Evolutionary conservation across 176 grass and related monocot genomes (phyloP).

Genomic region (Oryza rufipogon): DNA sequence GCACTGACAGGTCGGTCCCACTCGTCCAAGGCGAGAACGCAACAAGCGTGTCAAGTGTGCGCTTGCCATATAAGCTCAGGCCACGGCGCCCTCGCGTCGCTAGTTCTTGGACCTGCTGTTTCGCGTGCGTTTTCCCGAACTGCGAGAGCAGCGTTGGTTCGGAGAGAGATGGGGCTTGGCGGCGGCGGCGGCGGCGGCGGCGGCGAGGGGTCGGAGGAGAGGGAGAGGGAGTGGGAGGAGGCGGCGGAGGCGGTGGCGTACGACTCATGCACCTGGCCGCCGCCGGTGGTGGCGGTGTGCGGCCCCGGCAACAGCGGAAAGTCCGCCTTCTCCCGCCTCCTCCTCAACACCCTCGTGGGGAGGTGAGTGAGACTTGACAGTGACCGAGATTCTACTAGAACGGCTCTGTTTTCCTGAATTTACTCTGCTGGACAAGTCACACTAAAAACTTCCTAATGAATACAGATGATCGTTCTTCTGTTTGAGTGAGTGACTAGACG

Average conservation of each 20-base stretch:
- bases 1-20: too few relatives aligned
- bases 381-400: too few relatives aligned
- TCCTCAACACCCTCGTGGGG: conserved; percentile 66
- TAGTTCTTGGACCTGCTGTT: neutral
- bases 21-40: too few relatives aligned
- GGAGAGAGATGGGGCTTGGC: neutral
- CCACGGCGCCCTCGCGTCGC: too few relatives aligned
- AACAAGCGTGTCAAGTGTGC: neutral
- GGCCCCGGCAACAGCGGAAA: conserved; percentile 77
- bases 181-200: too few relatives aligned
- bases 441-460: neutral
- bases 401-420: neutral
- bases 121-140: neutral
- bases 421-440: neutral
- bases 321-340: conserved; percentile 65
- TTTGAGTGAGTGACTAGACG: neutral
- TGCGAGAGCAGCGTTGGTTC: too few relatives aligned
- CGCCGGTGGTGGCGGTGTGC: conserved; percentile 67
- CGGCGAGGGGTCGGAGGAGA: neutral
- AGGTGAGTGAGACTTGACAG: conserved; percentile 15
- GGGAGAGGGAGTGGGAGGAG: conserved; percentile 53
- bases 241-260: conserved; percentile 57
- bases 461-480: neutral
- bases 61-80: neutral
- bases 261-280: conserved; percentile 66